A percentile compares a stretch with the other conserved stretches of the same genome.
Conservation (phyloP, 2,329 filamentous ascomycete species). For the Thielaviopsis punctulata region DNA sequence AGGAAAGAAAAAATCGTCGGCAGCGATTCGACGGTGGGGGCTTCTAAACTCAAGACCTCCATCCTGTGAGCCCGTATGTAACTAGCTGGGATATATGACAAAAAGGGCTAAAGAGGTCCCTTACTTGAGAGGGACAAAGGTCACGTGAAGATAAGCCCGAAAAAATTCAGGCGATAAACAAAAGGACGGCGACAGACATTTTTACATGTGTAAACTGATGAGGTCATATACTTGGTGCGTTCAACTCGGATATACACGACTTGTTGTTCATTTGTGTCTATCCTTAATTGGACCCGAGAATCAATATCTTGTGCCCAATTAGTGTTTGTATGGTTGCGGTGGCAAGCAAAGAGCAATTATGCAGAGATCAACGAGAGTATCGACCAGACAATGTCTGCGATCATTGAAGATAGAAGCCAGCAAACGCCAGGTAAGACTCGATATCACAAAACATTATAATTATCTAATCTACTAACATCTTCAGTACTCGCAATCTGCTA, state of each 20-base stretch:
- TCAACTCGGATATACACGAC: too few species aligned
- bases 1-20: background rate
- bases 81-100: too few species aligned
- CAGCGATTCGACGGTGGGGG: background rate
- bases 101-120: background rate
- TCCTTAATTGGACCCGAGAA: too few species aligned
- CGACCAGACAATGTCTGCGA: constrained; percentile 5
- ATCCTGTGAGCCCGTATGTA: too few species aligned
- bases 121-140: background rate
- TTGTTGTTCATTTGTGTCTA: too few species aligned
- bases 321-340: background rate
- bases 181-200: background rate
- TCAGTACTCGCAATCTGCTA: background rate
- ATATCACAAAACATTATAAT: background rate
- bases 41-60: background rate
- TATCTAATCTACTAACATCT: background rate
- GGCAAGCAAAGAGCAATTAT: background rate
- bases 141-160: background rate
- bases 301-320: too few species aligned
- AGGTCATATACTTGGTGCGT: too few species aligned
- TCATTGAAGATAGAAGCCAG: background rate
- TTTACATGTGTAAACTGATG: background rate
- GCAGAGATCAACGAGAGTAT: background rate
- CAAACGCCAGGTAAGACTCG: background rate
- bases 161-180: constrained; percentile 1